A percentile compares a stretch with the other conserved stretches of the same genome.
phyloP scores from a whole-genome alignment of 2,329 filamentous ascomycete species.

The Neofusicoccum umdonicola region DNA sequence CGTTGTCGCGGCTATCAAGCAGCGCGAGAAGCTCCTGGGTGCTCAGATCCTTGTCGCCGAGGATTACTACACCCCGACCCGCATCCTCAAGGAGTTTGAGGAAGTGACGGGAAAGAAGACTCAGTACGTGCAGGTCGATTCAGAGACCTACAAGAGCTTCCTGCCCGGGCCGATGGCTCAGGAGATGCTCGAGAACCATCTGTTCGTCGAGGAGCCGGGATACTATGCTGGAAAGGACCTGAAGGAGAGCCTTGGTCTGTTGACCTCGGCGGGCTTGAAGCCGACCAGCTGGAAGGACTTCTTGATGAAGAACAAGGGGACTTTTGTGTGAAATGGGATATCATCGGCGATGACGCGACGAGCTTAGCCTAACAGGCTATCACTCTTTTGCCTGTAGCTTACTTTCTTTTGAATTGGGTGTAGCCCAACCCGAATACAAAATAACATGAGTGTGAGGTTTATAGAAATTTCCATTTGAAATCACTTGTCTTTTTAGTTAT shows the following conservation, averaged over 20 bases:
- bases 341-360: too few relatives aligned
- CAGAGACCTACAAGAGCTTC: slow-evolving; percentile 42
- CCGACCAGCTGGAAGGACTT: slow-evolving; percentile 45
- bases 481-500: too few relatives aligned
- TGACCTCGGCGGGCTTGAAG: slow-evolving; percentile 26
- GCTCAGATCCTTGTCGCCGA: slow-evolving; percentile 44
- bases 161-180: slow-evolving; percentile 42
- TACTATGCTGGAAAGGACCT: slow-evolving; percentile 51
- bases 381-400: too few relatives aligned
- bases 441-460: too few relatives aligned
- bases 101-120: slow-evolving; percentile 35
- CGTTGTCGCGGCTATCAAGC: slow-evolving; percentile 28
- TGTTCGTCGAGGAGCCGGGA: slow-evolving; percentile 51
- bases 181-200: slow-evolving; percentile 56
- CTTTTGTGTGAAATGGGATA: too few relatives aligned
- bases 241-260: slow-evolving; percentile 37
- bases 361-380: too few relatives aligned
- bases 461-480: too few relatives aligned
- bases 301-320: slow-evolving; percentile 11
- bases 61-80: slow-evolving; percentile 27
- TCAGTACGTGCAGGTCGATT: slow-evolving; percentile 34
- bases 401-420: too few relatives aligned
- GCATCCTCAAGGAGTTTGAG: slow-evolving; percentile 37
- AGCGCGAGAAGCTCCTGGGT: slow-evolving; percentile 40
- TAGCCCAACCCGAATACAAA: too few relatives aligned